These are phyloP conservation scores for Termitomyces sp. DNA, from an alignment of 768 basidiomycete genomes.

Conservation along the genomic window DNA sequence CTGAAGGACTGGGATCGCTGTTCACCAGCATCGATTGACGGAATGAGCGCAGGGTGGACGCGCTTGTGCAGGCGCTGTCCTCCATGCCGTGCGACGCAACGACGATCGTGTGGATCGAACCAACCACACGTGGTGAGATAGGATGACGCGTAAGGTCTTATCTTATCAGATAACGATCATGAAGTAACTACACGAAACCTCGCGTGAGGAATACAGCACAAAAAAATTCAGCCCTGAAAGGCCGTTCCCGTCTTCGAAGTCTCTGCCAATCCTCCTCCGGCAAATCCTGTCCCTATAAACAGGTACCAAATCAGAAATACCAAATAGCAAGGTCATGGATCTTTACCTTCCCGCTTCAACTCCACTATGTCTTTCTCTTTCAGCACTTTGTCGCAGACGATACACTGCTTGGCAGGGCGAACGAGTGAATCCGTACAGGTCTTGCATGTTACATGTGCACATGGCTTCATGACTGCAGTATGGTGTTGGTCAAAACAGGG, in stretches of 20 bases:
- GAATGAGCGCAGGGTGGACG: constrained; percentile 31
- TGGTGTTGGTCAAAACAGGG: not conserved
- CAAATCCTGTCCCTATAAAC: constrained; percentile 79
- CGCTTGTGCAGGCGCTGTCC: constrained; percentile 30
- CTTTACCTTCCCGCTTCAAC: constrained; percentile 81
- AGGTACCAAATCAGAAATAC: not conserved
- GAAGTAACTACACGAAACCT: too few relatives aligned
- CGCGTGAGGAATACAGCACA: not conserved
- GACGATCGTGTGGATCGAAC: not conserved
- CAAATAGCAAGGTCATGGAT: not conserved
- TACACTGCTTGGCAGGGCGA: constrained; percentile 71
- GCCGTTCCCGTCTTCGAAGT: constrained; percentile 73
- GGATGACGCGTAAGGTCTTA: not conserved
- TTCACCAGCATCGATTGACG: constrained; percentile 12
- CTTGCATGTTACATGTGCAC: constrained; percentile 89
- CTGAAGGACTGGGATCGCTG: constrained; percentile 22
- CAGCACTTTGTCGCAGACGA: constrained; percentile 73
- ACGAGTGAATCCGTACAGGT: constrained; percentile 88
- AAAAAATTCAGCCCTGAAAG: constrained; percentile 67
- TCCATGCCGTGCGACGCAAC: constrained; percentile 21
- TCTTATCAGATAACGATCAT: too few relatives aligned
- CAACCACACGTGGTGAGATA: constrained; percentile 5
- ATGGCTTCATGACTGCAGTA: constrained; percentile 68
- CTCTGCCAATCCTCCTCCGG: constrained; percentile 93
- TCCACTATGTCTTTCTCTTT: constrained; percentile 73